Evolutionary conservation across 345 rosid species (phyloP).

Genomic region (Acer negundo): DNA sequence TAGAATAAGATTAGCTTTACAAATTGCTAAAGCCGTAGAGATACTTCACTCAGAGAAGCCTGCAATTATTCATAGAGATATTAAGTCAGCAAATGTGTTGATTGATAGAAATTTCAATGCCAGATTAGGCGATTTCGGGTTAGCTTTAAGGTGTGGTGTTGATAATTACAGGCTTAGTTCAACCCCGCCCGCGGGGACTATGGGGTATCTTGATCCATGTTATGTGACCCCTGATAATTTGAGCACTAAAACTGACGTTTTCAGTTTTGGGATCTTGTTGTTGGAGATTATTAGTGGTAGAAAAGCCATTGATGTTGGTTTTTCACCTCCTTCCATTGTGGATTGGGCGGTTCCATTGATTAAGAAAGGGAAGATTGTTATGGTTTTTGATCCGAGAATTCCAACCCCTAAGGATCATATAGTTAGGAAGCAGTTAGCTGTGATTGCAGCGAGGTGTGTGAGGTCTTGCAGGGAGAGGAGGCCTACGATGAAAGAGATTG

Average conservation of each 20-base stretch:
- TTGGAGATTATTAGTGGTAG: conserved; percentile 93
- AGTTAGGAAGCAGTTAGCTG: conserved; percentile 77
- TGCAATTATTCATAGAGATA: conserved; percentile 85
- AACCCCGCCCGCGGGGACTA: conserved; percentile 98
- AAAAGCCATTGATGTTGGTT: conserved; percentile 85
- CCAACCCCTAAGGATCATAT: conserved; percentile 63
- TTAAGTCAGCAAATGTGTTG: conserved; percentile 97
- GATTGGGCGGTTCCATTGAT: conserved; percentile 97
- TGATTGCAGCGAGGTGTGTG: conserved; percentile 89
- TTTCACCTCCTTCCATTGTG: conserved; percentile 90
- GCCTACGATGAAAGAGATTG: conserved; percentile 89
- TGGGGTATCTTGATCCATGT: conserved; percentile 94
- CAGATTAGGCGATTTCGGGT: conserved; percentile 91
- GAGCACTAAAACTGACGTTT: conserved; percentile 94
- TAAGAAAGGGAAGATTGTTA: conserved; percentile 81
- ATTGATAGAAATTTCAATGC: conserved; percentile 90
- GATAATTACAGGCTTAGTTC: conserved; percentile 78
- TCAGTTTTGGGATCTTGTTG: conserved; percentile 95
- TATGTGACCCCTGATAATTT: conserved; percentile 95
- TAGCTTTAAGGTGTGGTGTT: conserved; percentile 80
- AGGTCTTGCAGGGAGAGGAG: conserved; percentile 96
- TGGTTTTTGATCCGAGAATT: conserved; percentile 75
- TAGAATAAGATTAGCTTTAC: conserved; percentile 75
- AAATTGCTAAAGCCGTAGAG: conserved; percentile 80
- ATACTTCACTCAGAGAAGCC: conserved; percentile 76